Evolutionary conservation across 2,329 filamentous ascomycete species (phyloP).

Genomic region (Aureobasidium sp.): DNA sequence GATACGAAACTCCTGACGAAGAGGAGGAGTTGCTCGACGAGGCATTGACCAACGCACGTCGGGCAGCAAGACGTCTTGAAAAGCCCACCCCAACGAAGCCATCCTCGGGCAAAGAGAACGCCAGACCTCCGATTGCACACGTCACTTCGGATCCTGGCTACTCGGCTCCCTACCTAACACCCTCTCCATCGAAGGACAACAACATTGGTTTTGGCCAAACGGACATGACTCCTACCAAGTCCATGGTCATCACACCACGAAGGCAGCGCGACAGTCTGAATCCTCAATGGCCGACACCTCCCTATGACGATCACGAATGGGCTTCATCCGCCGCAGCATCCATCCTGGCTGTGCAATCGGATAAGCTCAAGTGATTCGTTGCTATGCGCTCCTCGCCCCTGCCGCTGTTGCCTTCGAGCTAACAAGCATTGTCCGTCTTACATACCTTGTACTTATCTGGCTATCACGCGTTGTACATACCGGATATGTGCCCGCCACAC

Average conservation of each 20-base stretch:
- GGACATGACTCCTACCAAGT: conserved; percentile 58
- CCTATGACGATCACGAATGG: conserved; percentile 92
- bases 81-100: conserved; percentile 11
- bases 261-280: conserved; percentile 42
- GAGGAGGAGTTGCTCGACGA: conserved; percentile 95
- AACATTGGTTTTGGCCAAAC: conserved; percentile 67
- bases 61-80: conserved; percentile 66
- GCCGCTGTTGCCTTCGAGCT: background rate
- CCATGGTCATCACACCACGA: conserved; percentile 60
- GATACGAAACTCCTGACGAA: conserved; percentile 92
- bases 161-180: conserved; percentile 59
- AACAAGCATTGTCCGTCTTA: background rate
- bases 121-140: conserved; percentile 49
- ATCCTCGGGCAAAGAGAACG: conserved; percentile 13
- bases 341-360: conserved; percentile 7
- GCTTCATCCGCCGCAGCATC: conserved; percentile 61
- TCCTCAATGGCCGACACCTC: conserved; percentile 88
- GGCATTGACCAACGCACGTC: conserved; percentile 69
- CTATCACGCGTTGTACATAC: conserved; percentile 7
- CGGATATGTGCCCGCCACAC: conserved; percentile 13
- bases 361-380: background rate
- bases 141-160: conserved; percentile 41
- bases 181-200: conserved; percentile 72
- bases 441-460: conserved; percentile 3
- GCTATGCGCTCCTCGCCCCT: background rate